phyloP scores from a whole-genome alignment of 2,329 filamentous ascomycete species.

The Clarireedia monteithiana region DNA sequence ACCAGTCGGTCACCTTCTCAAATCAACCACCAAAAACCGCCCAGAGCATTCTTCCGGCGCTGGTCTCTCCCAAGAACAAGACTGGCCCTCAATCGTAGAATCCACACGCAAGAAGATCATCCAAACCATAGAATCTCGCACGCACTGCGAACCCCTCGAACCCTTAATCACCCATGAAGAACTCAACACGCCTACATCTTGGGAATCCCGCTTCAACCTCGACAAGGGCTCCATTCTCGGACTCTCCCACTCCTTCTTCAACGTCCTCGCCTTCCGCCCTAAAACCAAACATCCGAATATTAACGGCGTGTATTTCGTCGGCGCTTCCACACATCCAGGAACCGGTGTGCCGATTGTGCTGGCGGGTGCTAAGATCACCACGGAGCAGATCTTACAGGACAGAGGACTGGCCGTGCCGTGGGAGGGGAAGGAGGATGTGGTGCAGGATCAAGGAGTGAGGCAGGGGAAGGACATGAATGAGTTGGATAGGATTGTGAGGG shows the following conservation, averaged over 20 bases:
- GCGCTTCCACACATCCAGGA: conserved; percentile 67
- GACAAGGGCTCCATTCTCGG: conserved; percentile 69
- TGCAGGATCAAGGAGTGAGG: conserved; percentile 15
- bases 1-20: conserved; percentile 60
- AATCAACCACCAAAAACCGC: conserved; percentile 33
- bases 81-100: conserved; percentile 54
- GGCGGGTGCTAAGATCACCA: conserved; percentile 58
- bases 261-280: conserved; percentile 60
- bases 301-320: conserved; percentile 58
- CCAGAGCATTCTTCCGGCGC: conserved; percentile 5
- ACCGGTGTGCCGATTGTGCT: conserved; percentile 69
- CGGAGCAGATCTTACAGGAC: conserved; percentile 40
- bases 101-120: conserved; percentile 54
- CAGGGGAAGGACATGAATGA: conserved; percentile 19
- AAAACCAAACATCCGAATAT: conserved; percentile 39
- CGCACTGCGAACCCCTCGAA: conserved; percentile 42
- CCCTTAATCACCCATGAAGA: conserved; percentile 42
- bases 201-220: conserved; percentile 63
- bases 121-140: conserved; percentile 50
- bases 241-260: conserved; percentile 65
- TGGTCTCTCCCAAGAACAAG: conserved; percentile 36
- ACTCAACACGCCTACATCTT: conserved; percentile 57
- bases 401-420: conserved; percentile 16
- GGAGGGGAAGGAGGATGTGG: conserved; percentile 9
- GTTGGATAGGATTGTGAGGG: conserved; percentile 19